Evolutionary conservation across 2,329 filamentous ascomycete genomes (phyloP).

Genomic region (Drechslera avenae): DNA sequence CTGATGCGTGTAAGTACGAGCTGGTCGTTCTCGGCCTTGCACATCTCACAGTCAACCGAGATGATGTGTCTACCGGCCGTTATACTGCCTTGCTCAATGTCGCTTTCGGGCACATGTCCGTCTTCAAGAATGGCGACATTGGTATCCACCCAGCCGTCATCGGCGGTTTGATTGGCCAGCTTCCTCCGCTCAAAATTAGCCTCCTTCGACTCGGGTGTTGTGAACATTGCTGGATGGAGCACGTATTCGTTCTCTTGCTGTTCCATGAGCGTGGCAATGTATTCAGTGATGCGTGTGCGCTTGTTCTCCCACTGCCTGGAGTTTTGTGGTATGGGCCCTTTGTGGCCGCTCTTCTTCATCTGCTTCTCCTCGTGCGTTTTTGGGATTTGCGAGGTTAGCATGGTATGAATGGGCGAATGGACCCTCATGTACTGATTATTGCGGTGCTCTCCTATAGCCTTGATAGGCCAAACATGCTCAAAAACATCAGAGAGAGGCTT

Average conservation of each 20-base stretch:
- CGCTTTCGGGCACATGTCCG: constrained; percentile 68
- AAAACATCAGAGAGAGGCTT: constrained; percentile 81
- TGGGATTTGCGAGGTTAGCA: constrained; percentile 75
- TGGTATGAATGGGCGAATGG: constrained; percentile 84
- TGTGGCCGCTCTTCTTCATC: constrained; percentile 52
- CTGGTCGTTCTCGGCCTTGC: constrained; percentile 77
- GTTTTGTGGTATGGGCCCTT: constrained; percentile 63
- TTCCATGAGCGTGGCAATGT: constrained; percentile 73
- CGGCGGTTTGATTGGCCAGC: constrained; percentile 53
- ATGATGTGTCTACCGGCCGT: constrained; percentile 80
- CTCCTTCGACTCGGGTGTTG: constrained; percentile 59
- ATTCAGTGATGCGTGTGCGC: constrained; percentile 80
- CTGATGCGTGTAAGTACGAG: constrained; percentile 89
- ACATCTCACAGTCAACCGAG: constrained; percentile 97
- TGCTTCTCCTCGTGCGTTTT: constrained; percentile 71
- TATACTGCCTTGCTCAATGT: constrained; percentile 80
- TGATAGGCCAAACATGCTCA: constrained; percentile 84
- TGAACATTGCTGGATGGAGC: constrained; percentile 77
- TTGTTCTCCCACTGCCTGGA: constrained; percentile 73
- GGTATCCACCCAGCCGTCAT: constrained; percentile 83
- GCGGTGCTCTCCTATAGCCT: constrained; percentile 83
- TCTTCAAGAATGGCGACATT: constrained; percentile 69
- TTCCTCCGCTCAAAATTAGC: constrained; percentile 61
- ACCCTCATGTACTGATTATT: constrained; percentile 66
- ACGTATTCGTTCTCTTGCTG: constrained; percentile 83